Base-by-base conservation (phyloP, 805 yeast species). In the Priceomyces castillae region DNA sequence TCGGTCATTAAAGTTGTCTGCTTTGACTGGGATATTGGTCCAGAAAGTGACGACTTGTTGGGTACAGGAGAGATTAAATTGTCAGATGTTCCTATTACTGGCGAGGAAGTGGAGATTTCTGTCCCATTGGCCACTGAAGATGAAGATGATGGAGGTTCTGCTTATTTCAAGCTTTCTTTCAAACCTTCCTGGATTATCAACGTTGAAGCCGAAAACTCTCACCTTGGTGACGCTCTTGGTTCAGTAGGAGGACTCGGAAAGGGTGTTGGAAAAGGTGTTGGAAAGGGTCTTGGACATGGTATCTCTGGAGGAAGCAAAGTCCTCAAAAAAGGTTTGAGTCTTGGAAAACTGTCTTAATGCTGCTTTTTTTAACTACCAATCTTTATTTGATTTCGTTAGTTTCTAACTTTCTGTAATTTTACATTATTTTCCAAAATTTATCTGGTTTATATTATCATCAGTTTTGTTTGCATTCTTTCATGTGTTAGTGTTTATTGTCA, bases 11-110 rank as follows among this genome's bases (percentile, higher is more conserved):
- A 67, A 44, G 71, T 87, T 43, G 77, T 73, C 44, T 79, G 86
- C 12, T 74, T 59, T 57, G 99, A 94, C 61, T 92, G 97, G 97
- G 99, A 94, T 65, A 80, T 92, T 50, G 96, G 96, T 52, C 82
- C 88, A 37, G 89, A 82, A 46, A 79, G 78, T 47, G 92, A 94
- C 64, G 99, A 94, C 63, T 70, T 73, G 49, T 73, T 94, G 43
- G 96, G 98, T 44, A 71, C 69, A 25, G 86, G 81, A 7, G 53
- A 58, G 17, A 59, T 90, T 43, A 74, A 78, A 9, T 66, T 92
- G 44, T 61, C 77, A 0, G 78, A 79, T 11, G 68, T 90, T 15
- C 49, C 54, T 37, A 52, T 54, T 35, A 48, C 50, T 20, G 51
- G 42, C 7, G 44, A 45, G 19, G 80, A 90, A 3, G 71, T 75